These are phyloP conservation scores for Thielaviopsis cerberus DNA, from an alignment of 2,329 filamentous ascomycete species.

Conservation along the genomic window DNA sequence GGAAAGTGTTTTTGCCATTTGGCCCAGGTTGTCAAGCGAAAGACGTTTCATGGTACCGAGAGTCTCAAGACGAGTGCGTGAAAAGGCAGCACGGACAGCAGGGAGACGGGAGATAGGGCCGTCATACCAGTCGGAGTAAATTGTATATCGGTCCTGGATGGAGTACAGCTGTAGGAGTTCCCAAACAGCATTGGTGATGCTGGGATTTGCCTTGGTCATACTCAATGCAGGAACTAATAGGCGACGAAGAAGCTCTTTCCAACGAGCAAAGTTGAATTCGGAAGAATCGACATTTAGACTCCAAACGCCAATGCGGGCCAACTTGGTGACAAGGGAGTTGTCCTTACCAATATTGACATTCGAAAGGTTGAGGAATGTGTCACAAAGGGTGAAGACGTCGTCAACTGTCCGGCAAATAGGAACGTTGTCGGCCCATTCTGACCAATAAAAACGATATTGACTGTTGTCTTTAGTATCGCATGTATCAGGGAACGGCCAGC, in stretches of 20 bases:
- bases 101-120: conserved; percentile 59
- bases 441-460: conserved; percentile 91
- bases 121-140: conserved; percentile 87
- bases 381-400: conserved; percentile 74
- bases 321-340: conserved; percentile 54
- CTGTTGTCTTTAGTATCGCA: conserved; percentile 55
- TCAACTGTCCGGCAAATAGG: conserved; percentile 80
- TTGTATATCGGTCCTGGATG: conserved; percentile 56
- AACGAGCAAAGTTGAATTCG: conserved; percentile 51
- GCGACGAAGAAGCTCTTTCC: conserved; percentile 68
- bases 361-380: conserved; percentile 65
- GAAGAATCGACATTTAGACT: conserved; percentile 55
- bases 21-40: conserved; percentile 66
- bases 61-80: conserved; percentile 58
- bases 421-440: conserved; percentile 88
- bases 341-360: conserved; percentile 84
- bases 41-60: conserved; percentile 75
- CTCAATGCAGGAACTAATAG: conserved; percentile 78
- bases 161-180: conserved; percentile 65
- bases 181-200: conserved; percentile 72
- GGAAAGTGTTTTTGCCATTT: conserved; percentile 73
- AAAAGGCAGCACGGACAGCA: conserved; percentile 62
- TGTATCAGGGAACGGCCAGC: conserved; percentile 72
- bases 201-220: conserved; percentile 66
- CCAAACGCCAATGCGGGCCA: conserved; percentile 68